Conservation (phyloP, 441 rosid species). For the Macaranga tanarius region DNA sequence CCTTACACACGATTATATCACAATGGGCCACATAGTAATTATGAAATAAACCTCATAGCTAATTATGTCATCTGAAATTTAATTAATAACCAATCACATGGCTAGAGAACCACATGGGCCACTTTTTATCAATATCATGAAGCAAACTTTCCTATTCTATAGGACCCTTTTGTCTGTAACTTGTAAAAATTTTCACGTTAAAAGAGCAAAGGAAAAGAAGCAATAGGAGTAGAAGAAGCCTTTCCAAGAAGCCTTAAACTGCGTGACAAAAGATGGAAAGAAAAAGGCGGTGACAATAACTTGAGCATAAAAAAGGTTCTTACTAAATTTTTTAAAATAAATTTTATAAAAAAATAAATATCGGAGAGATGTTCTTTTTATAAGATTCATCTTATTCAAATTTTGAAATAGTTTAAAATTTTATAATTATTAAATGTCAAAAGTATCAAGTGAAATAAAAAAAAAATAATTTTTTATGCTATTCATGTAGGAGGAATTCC, state of each 20-base stretch:
- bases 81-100: slow-evolving; percentile 29
- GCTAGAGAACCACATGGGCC: background rate
- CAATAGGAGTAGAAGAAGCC: background rate
- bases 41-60: slow-evolving; percentile 17
- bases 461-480: too few species aligned
- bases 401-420: too few species aligned
- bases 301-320: slow-evolving; percentile 18
- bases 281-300: slow-evolving; percentile 15
- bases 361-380: too few species aligned
- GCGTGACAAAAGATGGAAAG: slow-evolving; percentile 15
- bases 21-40: slow-evolving; percentile 31
- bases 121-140: background rate
- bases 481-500: too few species aligned
- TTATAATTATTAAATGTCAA: too few species aligned
- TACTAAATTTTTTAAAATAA: too few species aligned
- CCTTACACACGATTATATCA: slow-evolving; percentile 10
- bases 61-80: background rate
- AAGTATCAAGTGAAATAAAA: too few species aligned
- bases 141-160: slow-evolving; percentile 2
- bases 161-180: background rate
- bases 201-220: background rate
- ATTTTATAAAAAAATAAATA: too few species aligned
- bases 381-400: too few species aligned
- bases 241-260: slow-evolving; percentile 22
- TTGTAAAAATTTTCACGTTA: background rate